A percentile compares a stretch with the other conserved stretches of the same genome.
These are phyloP conservation scores for Pseudogymnoascus sp. DNA, from an alignment of 2,329 filamentous ascomycete species.

Conservation along the genomic window DNA sequence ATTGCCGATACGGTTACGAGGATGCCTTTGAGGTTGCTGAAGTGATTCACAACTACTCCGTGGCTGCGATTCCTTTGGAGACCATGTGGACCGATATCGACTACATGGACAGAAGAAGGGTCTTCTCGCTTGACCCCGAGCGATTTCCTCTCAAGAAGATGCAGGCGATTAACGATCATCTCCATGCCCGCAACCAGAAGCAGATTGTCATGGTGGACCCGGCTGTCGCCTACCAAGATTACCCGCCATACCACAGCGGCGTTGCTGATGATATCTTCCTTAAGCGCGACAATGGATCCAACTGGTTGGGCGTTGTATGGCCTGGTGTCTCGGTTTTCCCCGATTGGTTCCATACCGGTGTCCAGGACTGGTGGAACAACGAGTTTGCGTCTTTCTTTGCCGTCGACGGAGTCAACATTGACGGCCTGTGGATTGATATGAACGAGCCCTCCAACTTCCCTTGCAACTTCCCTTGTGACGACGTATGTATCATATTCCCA, in stretches of 20 bases:
- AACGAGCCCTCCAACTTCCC: slow-evolving; percentile 45
- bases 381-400: slow-evolving; percentile 60
- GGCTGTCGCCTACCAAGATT: slow-evolving; percentile 43
- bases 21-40: slow-evolving; percentile 57
- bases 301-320: slow-evolving; percentile 63
- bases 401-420: slow-evolving; percentile 60
- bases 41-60: slow-evolving; percentile 58
- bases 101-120: slow-evolving; percentile 46
- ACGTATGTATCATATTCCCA: slow-evolving; percentile 20
- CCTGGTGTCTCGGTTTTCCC: slow-evolving; percentile 64
- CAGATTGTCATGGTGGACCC: slow-evolving; percentile 76
- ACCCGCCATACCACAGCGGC: slow-evolving; percentile 44
- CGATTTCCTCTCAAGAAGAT: slow-evolving; percentile 54
- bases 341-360: slow-evolving; percentile 65
- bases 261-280: slow-evolving; percentile 40
- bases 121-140: slow-evolving; percentile 57
- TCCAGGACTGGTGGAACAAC: slow-evolving; percentile 58
- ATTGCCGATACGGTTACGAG: slow-evolving; percentile 56
- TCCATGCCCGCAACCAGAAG: slow-evolving; percentile 59
- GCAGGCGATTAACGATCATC: slow-evolving; percentile 54
- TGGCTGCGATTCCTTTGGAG: slow-evolving; percentile 57
- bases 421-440: slow-evolving; percentile 72
- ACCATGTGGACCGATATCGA: slow-evolving; percentile 61
- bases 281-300: slow-evolving; percentile 44
- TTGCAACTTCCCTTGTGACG: slow-evolving; percentile 46